Conservation (phyloP, 176 grass and related monocot genomes). For the Hyparrhenia diplandra region DNA sequence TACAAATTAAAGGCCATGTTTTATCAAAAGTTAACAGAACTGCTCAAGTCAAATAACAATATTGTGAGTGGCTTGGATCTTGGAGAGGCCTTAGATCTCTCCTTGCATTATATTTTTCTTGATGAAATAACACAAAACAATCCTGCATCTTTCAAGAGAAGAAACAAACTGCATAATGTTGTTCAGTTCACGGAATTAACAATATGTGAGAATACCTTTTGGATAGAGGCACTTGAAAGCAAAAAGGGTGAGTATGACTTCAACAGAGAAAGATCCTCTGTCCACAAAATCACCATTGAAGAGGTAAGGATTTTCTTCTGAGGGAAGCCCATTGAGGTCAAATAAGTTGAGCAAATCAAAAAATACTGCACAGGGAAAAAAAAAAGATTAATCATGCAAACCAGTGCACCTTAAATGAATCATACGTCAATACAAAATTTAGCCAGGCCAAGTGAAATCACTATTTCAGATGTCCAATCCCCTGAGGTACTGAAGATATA, state of each 20-base stretch:
- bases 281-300: constrained; percentile 99
- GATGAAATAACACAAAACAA: background rate
- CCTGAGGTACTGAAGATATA: background rate
- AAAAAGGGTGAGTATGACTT: constrained; percentile 96
- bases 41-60: background rate
- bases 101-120: background rate
- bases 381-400: background rate
- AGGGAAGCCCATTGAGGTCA: constrained; percentile 92
- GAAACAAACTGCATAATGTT: background rate
- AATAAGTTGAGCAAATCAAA: constrained; percentile 89
- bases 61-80: background rate
- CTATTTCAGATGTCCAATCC: background rate
- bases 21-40: background rate
- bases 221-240: constrained; percentile 91
- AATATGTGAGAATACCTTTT: constrained; percentile 48
- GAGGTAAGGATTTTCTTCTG: constrained; percentile 93
- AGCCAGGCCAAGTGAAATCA: background rate
- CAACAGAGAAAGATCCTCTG: constrained; percentile 91
- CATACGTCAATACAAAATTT: background rate
- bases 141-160: background rate
- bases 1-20: background rate
- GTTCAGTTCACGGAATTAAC: background rate
- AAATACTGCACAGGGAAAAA: constrained; percentile 70
- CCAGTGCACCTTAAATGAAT: background rate
- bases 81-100: background rate